Base-by-base conservation (phyloP, 345 rosid genomes). In the Mangifera indica region DNA sequence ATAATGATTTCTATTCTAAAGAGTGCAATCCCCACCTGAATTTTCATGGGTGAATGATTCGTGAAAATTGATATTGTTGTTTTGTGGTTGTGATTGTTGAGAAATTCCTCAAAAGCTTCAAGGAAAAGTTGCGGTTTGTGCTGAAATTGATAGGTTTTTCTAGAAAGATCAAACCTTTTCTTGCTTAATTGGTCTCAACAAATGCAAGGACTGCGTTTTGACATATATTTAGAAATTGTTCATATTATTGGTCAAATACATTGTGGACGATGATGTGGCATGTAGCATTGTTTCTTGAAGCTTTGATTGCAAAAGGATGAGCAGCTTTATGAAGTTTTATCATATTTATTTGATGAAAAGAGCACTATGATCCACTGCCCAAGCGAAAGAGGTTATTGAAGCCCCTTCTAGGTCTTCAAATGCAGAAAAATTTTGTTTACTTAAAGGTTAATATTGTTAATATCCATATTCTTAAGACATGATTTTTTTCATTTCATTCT, bases 1-100 rank as follows among this genome's bases (percentile, higher is more conserved):
- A 10, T n/a, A 88, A 87, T 62, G 87, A 78, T 75, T 88, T 88
- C 72, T 85, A 74, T 80, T 78, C 81, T 56, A 72, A 59, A 46
- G 88, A 88, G 63, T 86, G 87, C 80, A 84, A 82, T 78, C 76
- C 87, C 34, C 86, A 86, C 53, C 63, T 66, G 7, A 71, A 74
- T 62, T 52, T 72, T 57, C 40, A 25, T 42, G 66, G 48, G 13
- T 67, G 48, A 67, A 51, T 5, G n/a, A 1, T 17, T 55, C 53
- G 45, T 14, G 34, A 63, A 11, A 4, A 9, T 24, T 46, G 2
- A 10, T 26, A 18, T 12, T 29, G 13, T n/a, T 48, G 0, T 15
- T 18, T 15, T 57, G 21, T 17, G 59, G 17, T 21, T 48, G 63
- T 55, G 37, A 3, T 53, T 60, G 6, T 21, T 52, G 57, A 22